These are phyloP conservation scores for Brassica rapa DNA, from an alignment of 345 rosid species.

Conservation along the genomic window DNA sequence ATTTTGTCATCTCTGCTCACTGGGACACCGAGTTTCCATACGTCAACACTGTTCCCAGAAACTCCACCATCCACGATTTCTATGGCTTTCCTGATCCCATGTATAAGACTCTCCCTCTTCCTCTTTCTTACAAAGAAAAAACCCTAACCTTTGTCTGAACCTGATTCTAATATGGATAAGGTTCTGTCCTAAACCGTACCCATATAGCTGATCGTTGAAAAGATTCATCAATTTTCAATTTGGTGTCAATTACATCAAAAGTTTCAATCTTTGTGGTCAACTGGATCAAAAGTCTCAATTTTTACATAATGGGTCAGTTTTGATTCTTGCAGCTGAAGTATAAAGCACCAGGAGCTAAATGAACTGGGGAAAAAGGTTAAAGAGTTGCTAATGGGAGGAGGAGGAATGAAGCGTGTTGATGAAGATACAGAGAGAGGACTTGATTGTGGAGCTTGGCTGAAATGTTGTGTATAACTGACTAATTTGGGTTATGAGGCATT, in stretches of 20 bases:
- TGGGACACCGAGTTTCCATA: conserved; percentile 79
- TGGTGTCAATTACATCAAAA: too few relatives aligned
- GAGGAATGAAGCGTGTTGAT: conserved; percentile 54
- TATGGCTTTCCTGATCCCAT: conserved; percentile 66
- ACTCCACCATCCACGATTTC: conserved; percentile 83
- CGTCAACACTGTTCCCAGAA: conserved; percentile 55
- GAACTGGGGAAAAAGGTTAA: conserved; percentile 73
- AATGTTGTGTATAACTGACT: too few relatives aligned
- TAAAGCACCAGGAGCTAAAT: conserved; percentile 89
- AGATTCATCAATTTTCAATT: background rate
- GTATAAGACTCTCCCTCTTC: conserved; percentile 53
- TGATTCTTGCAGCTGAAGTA: conserved; percentile 60
- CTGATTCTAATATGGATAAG: background rate
- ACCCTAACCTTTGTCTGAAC: background rate
- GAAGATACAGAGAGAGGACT: conserved; percentile 74
- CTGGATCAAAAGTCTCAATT: background rate
- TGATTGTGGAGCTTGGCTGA: conserved; percentile 89
- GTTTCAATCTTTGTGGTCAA: background rate
- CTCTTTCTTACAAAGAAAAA: conserved; percentile 12
- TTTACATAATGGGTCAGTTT: background rate
- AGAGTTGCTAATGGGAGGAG: conserved; percentile 52
- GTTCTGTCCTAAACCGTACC: background rate
- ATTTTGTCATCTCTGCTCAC: conserved; percentile 73
- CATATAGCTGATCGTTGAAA: background rate
- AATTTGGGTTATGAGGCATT: too few relatives aligned